A percentile compares a stretch with the other conserved stretches of the same genome.
phyloP scores from a whole-genome alignment of 2,329 filamentous ascomycete genomes.

The Nemania bipapillata region DNA sequence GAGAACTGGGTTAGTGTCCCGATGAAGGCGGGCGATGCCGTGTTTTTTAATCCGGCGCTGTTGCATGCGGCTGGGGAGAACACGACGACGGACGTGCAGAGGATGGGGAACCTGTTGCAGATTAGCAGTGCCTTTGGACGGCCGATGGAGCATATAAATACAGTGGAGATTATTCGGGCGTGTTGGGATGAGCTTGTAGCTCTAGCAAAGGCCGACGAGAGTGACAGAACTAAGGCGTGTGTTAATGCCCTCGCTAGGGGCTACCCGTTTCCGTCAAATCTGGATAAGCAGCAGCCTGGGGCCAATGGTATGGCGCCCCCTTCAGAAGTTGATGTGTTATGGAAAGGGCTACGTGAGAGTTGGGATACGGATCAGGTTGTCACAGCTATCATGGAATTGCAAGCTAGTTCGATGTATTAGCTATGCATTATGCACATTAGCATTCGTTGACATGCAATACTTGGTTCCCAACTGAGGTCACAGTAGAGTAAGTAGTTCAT shows the following conservation, averaged over 20 bases:
- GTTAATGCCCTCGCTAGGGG: constrained; percentile 62
- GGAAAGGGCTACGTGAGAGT: constrained; percentile 24
- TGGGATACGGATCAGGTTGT: constrained; percentile 34
- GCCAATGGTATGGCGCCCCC: constrained; percentile 65
- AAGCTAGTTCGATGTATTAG: constrained; percentile 24
- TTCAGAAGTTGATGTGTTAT: constrained; percentile 31
- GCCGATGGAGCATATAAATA: constrained; percentile 70
- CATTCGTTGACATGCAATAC: no score
- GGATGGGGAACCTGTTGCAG: constrained; percentile 71
- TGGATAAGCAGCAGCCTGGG: constrained; percentile 64
- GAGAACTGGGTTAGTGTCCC: constrained; percentile 64
- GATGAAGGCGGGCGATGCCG: constrained; percentile 65
- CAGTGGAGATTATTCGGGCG: constrained; percentile 58
- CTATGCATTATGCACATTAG: no score
- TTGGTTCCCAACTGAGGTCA: no score
- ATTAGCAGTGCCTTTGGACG: constrained; percentile 71
- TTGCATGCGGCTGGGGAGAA: constrained; percentile 73
- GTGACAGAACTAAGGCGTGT: constrained; percentile 21
- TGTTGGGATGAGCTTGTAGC: constrained; percentile 57
- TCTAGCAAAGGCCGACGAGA: constrained; percentile 18
- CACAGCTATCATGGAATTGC: constrained; percentile 22
- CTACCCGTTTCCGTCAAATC: constrained; percentile 69
- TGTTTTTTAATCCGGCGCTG: constrained; percentile 72
- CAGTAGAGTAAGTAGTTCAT: no score
- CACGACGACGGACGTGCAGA: constrained; percentile 57